A percentile compares a stretch with the other conserved stretches of the same genome.
Conservation (phyloP, 2,329 filamentous ascomycete genomes). For the Neonectria punicea region DNA sequence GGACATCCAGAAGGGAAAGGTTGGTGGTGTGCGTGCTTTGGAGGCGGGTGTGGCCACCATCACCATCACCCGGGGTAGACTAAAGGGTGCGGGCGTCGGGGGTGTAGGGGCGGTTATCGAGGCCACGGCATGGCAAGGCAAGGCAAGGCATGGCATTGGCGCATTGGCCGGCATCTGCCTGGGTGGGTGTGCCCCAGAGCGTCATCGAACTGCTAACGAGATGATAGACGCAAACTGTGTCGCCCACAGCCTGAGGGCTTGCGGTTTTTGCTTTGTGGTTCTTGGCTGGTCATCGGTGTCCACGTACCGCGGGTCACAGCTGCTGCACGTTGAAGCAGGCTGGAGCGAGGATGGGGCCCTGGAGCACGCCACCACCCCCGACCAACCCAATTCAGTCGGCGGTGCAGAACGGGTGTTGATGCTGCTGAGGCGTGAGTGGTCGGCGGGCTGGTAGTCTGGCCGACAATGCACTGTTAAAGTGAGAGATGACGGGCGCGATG, state of each 20-base stretch:
- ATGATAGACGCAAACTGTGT: conserved; percentile 17
- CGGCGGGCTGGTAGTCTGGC: conserved; percentile 12
- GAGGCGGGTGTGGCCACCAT: not conserved
- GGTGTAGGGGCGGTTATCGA: not conserved
- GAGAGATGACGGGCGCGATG: conserved; percentile 23
- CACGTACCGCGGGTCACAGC: conserved; percentile 11
- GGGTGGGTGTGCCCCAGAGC: conserved; percentile 21
- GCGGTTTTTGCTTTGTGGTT: conserved; percentile 34
- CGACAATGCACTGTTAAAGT: conserved; percentile 11
- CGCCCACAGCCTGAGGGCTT: conserved; percentile 23
- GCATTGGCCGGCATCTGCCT: conserved; percentile 12
- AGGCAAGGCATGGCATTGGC: not conserved
- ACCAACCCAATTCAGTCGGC: conserved; percentile 31
- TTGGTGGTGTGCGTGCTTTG: not conserved
- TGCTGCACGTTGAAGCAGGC: conserved; percentile 18
- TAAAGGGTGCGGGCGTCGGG: not conserved
- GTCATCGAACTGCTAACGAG: conserved; percentile 29
- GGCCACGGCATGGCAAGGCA: not conserved
- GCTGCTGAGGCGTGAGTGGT: not conserved
- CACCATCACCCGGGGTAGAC: not conserved
- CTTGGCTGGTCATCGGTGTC: conserved; percentile 9
- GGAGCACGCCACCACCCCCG: conserved; percentile 29
- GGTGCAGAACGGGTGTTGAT: conserved; percentile 35
- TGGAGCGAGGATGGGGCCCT: not conserved
- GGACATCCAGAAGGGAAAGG: not conserved